A percentile compares a stretch with the other conserved stretches of the same genome.
These are phyloP conservation scores for Plasmodium vivax DNA, from an alignment of 169 alveolate species.

Conservation along the genomic window DNA sequence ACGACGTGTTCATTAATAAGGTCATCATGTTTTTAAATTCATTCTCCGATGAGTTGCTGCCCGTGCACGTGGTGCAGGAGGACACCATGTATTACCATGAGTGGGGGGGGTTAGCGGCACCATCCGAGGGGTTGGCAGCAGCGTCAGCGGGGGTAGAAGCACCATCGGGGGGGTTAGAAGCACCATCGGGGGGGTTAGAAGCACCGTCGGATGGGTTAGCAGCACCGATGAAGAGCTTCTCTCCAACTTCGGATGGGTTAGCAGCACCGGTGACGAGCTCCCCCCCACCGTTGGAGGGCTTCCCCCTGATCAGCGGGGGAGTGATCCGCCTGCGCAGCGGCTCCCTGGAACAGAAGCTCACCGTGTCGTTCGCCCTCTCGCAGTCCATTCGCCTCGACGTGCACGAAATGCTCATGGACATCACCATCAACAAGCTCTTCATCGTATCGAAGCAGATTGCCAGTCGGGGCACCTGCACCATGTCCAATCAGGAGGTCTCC, in stretches of 20 bases:
- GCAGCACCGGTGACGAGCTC: no score
- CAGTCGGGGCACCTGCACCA: slow-evolving; percentile 73
- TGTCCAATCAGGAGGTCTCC: slow-evolving; percentile 73
- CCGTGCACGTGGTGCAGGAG: slow-evolving; percentile 63
- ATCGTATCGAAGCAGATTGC: slow-evolving; percentile 80
- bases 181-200: no score
- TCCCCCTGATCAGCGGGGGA: slow-evolving; percentile 13
- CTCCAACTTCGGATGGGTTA: not conserved
- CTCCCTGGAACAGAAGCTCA: slow-evolving; percentile 79
- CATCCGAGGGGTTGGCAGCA: no score
- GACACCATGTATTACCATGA: slow-evolving; percentile 52
- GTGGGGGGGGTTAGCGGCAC: no score
- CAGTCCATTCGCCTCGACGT: slow-evolving; percentile 78
- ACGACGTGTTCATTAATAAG: slow-evolving; percentile 70
- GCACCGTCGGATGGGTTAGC: no score
- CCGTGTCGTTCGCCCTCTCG: slow-evolving; percentile 78
- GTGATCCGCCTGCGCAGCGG: slow-evolving; percentile 74
- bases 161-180: no score
- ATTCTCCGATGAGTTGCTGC: slow-evolving; percentile 69
- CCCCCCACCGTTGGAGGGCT: not conserved
- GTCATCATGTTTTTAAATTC: slow-evolving; percentile 65
- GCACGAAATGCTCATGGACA: slow-evolving; percentile 80
- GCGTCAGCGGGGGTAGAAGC: no score
- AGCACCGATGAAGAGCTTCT: not conserved
- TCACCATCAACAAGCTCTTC: slow-evolving; percentile 75